phyloP scores from a whole-genome alignment of 2,329 filamentous ascomycete species.

The Ophiostoma angusticollis region DNA sequence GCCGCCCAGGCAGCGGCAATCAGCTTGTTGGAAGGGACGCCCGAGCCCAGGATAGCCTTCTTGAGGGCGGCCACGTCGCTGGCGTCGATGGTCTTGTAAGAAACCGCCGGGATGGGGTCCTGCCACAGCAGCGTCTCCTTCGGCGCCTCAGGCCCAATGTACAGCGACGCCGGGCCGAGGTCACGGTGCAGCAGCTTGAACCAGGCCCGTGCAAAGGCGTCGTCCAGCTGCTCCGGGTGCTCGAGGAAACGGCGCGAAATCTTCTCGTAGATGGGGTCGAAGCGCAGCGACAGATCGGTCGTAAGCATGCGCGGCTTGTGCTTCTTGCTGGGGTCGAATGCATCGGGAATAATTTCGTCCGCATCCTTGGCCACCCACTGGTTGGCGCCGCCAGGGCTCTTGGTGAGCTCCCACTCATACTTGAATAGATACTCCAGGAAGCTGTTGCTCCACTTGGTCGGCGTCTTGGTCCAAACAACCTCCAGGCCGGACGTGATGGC shows the following conservation, averaged over 20 bases:
- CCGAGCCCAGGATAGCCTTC: constrained; percentile 51
- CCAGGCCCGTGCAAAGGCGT: constrained; percentile 63
- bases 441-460: constrained; percentile 62
- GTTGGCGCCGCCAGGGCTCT: constrained; percentile 63
- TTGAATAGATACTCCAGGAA: constrained; percentile 68
- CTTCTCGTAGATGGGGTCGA: constrained; percentile 62
- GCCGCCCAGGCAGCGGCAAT: constrained; percentile 57
- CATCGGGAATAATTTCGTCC: constrained; percentile 55
- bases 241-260: constrained; percentile 58
- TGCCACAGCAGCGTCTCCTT: constrained; percentile 61
- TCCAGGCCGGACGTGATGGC: constrained; percentile 67
- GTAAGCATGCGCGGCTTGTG: constrained; percentile 66
- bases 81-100: constrained; percentile 47
- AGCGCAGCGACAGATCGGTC: constrained; percentile 58
- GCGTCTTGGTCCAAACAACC: constrained; percentile 67
- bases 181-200: constrained; percentile 77
- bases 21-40: constrained; percentile 46
- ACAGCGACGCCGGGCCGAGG: constrained; percentile 57
- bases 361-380: constrained; percentile 64
- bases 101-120: constrained; percentile 51
- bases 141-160: constrained; percentile 63
- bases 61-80: constrained; percentile 54
- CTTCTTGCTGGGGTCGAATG: constrained; percentile 58
- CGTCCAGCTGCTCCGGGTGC: constrained; percentile 53
- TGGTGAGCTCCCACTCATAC: constrained; percentile 64